Evolutionary conservation across 2,329 filamentous ascomycete species (phyloP), one percentile per base, ranked within the genome.

Genomic region (Fonsecaea nubica): DNA sequence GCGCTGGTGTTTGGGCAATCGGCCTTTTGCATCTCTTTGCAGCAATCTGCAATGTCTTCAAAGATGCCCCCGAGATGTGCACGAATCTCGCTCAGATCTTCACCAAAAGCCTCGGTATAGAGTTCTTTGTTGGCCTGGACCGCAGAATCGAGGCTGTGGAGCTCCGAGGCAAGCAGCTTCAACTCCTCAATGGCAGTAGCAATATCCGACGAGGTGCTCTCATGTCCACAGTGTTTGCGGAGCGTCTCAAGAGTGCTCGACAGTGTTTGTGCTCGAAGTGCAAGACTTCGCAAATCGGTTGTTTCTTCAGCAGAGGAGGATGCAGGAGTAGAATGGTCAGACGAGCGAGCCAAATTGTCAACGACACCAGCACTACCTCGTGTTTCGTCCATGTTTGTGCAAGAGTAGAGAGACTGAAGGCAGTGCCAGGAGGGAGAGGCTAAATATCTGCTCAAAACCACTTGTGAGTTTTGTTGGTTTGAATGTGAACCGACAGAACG

Each of bases 31-130:
- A 74, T 68, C 58, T 69, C 69, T 15, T 21, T 53, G 40, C 67
- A 72, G 56, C 72, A 72, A 30, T 74, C 72, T 13, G 56, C 64
- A 25, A 72, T 67, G 30, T 74, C 72, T 30, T 73, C 72, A 38
- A 73, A 72, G 40, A 73, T 67, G 2, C 62, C 58, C 15, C 60
- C 58, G 10, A 73, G 62, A 48, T 74, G 69, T 33, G 32, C 42
- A 18, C 53, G 58, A 38, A 74, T 69, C 40, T 73, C 72, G 10
- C 52, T 35, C 2, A 74, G 64, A 62, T 74, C 72, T 58, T 73
- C 58, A 18, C 55, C 40, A 62, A 74, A 74, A 3, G 65, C 68
- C 18, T 64, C 42, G n/a, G 72, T 73, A 56, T 73, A 74, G 36
- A 67, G 65, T 4, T 62, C 58, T 35, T 63, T 50, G 42, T 72